Evolutionary conservation across 2,329 filamentous ascomycete species (phyloP), one percentile per base, ranked within the genome.

Genomic region (Lasiodiplodia hormozganensis): DNA sequence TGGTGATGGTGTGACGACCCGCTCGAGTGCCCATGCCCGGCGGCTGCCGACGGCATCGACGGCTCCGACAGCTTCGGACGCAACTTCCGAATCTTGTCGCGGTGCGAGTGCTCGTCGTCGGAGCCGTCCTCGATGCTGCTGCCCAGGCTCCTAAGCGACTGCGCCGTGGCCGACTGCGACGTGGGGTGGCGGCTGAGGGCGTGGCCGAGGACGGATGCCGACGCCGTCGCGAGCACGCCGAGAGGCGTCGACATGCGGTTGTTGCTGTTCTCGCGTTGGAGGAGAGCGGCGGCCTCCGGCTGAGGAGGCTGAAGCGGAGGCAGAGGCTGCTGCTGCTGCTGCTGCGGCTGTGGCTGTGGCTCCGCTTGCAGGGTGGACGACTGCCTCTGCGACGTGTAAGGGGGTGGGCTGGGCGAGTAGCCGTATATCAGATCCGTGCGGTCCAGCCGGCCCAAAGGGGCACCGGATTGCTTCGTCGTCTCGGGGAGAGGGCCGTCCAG

Each of bases 381-480:
- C 31, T 67, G 31, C 18, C 49, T 43, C 47, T 67, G 68, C 70
- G 78, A 80, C 69, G 77, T 78, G 76, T 81, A 81, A 58, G 78
- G 79, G 51, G 79, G 79, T 74, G 79, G 79, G 28, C 68, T 62
- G 76, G 78, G 78, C 74, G 78, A 77, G 71, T 79, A 80, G 70
- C 79, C 78, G 76, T 81, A 80, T 77, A 80, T 80, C 69, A 80
- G 76, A 71, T 81, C 78, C 56, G 78, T 76, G 76, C 72, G 79
- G n/a, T 67, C 65, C 25, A 57, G 25, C 5, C 53, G 65, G 2
- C 60, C 60, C 10, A 49, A 47, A 21, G 28, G 28, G n/a, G 36
- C 38, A 16, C 51, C 51, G 25, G 65, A 25, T 11, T 47, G 43
- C n/a, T 69, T 72, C 75, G 77, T 71, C 74, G 77, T 72, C 74